A percentile compares a stretch with the other conserved stretches of the same genome.
Conservation (phyloP, 148 eudicot genomes). For the Amaranthus palmeri region DNA sequence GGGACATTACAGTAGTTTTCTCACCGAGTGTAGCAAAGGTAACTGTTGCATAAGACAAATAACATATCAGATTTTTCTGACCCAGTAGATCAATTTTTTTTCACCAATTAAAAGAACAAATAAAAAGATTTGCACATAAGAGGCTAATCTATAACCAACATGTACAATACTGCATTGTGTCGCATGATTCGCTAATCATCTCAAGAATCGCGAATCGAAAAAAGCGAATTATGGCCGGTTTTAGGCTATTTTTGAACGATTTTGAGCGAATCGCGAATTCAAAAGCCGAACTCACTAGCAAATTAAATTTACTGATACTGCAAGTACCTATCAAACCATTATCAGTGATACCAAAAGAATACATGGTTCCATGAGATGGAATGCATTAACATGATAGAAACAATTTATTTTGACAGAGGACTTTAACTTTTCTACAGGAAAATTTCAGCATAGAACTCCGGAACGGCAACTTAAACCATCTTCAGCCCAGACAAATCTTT, state of each 20-base stretch:
- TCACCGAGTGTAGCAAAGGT: constrained; percentile 88
- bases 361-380: background rate
- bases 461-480: background rate
- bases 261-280: no score
- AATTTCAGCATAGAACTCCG: background rate
- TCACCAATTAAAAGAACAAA: background rate
- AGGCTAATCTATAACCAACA: background rate
- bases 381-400: background rate
- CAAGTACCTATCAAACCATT: background rate
- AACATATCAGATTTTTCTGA: constrained; percentile 10
- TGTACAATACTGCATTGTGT: no score
- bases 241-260: no score
- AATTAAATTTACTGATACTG: background rate
- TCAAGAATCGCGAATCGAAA: no score
- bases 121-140: background rate
- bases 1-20: constrained; percentile 98
- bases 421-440: background rate
- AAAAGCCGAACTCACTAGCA: background rate
- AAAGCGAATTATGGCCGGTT: no score
- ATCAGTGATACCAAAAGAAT: background rate
- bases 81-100: background rate
- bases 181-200: no score
- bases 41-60: constrained; percentile 41
- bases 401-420: background rate
- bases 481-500: background rate